Base-by-base conservation (phyloP, 164 flowering plant species). In the Tetracentron sinense region DNA sequence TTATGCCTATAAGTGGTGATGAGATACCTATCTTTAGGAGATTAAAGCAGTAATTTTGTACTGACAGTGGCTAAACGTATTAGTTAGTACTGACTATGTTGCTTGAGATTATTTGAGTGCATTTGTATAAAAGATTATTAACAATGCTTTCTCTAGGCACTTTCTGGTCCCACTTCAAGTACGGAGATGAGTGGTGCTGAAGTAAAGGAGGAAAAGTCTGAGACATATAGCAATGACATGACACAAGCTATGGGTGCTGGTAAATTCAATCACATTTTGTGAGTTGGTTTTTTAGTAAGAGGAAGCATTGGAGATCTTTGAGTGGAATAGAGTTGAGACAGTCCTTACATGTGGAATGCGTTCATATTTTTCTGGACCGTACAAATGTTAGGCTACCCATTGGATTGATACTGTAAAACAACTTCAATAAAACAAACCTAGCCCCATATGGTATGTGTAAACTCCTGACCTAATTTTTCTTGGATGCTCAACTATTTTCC, bases 241-340 rank as follows among this genome's bases (percentile, higher is more conserved):
- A 91, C 98, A 42, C 81, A 82, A 75, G 96, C 97, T 42, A 89
- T 90, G 97, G 98, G 97, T 65, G 96, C 98, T 73, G 89, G 97
- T 94, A 76, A 69, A 83, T 57, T 64, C 33, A n/a, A 22, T 59
- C 17, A 52, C 20, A 19, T 31, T 44, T n/a, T 25, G 19, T 3
- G 21, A 22, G 33, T 21, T 62, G 50, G 28, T 63, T 60, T 28
- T 68, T 67, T 10, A 22, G 15, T 15, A 11, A 21, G 5, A 23
- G 44, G 15, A 23, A 22, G 19, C 4, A 25, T 28, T 14, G 16
- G 56, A 22, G 44, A 38, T 8, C 8, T 10, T 38, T 38, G 44
- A 16, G 44, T 8, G n/a, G n/a, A n/a, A n/a, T n/a, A n/a, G n/a
- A n/a, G n/a, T n/a, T n/a, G n/a, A n/a, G n/a, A n/a, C n/a, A n/a